These are phyloP conservation scores for Aspergillus ochraceus DNA, from an alignment of 2,329 filamentous ascomycete genomes.

Conservation along the genomic window DNA sequence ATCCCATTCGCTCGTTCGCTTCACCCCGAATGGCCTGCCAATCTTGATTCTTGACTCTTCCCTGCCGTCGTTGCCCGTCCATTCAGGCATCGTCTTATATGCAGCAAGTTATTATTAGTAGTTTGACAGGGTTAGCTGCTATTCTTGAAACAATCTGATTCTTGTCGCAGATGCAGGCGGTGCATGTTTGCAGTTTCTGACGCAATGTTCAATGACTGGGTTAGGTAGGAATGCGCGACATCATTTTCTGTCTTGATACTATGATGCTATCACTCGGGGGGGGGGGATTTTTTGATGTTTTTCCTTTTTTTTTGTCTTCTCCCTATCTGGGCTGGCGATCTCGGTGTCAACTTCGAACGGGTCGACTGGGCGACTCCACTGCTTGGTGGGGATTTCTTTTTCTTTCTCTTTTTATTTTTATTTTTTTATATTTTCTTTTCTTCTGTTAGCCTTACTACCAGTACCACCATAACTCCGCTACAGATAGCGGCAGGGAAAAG, in stretches of 20 bases:
- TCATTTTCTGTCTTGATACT: not conserved
- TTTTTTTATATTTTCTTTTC: not conserved
- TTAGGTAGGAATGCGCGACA: not conserved
- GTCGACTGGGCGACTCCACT: not conserved
- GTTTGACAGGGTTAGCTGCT: not conserved
- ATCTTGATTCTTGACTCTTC: not conserved
- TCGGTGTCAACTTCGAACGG: not conserved
- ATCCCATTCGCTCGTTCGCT: slow-evolving; percentile 1
- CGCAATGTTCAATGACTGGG: not conserved
- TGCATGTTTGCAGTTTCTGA: not conserved
- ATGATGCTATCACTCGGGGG: too few relatives aligned
- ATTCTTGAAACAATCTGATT: not conserved
- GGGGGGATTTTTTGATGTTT: not conserved
- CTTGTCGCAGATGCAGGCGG: not conserved
- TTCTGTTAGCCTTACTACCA: not conserved
- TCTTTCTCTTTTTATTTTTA: not conserved
- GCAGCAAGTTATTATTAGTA: not conserved
- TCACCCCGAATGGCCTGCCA: not conserved
- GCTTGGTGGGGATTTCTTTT: not conserved
- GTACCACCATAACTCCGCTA: not conserved
- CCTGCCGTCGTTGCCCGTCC: not conserved
- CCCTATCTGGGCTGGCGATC: not conserved
- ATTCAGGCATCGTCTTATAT: not conserved
- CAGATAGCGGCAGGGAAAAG: not conserved
- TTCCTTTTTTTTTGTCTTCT: not conserved